These are phyloP conservation scores for Aspergillus ruber DNA, from an alignment of 2,329 filamentous ascomycete species.

Conservation along the genomic window DNA sequence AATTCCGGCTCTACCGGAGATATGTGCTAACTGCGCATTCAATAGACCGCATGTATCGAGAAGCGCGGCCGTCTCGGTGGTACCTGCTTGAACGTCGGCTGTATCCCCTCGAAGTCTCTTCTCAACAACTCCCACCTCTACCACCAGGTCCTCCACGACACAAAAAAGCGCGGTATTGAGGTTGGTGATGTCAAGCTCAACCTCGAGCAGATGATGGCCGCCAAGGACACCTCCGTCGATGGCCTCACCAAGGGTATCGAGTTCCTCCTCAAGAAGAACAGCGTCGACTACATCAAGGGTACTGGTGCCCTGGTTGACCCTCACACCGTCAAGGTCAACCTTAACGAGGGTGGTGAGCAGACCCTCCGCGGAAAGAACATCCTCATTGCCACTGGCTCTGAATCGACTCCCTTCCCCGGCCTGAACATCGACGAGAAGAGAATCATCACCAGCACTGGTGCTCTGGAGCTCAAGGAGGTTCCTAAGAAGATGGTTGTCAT, in stretches of 20 bases:
- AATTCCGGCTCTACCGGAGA: constrained; percentile 1
- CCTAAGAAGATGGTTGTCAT: constrained; percentile 97
- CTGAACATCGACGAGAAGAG: constrained; percentile 96
- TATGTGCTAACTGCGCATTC: neutral
- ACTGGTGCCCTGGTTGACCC: constrained; percentile 80
- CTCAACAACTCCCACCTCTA: constrained; percentile 99
- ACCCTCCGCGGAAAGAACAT: constrained; percentile 91
- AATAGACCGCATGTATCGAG: constrained; percentile 89
- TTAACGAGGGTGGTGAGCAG: constrained; percentile 86
- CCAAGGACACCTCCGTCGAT: constrained; percentile 85
- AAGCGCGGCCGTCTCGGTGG: constrained; percentile 93
- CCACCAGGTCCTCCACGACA: constrained; percentile 94
- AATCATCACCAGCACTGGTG: constrained; percentile 93
- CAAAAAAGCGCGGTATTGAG: constrained; percentile 93
- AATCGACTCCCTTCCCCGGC: constrained; percentile 93
- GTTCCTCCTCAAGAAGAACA: constrained; percentile 98
- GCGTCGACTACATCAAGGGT: constrained; percentile 95
- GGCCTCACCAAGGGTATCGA: constrained; percentile 95
- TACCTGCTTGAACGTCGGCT: constrained; percentile 97
- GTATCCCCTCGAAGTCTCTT: constrained; percentile 97
- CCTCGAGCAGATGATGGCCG: constrained; percentile 93
- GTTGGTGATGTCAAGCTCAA: constrained; percentile 97
- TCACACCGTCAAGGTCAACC: constrained; percentile 83
- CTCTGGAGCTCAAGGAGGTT: constrained; percentile 80
- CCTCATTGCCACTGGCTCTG: constrained; percentile 90